Base-by-base conservation (phyloP, 495 filamentous ascomycete genomes). In the Podospora appendiculata region DNA sequence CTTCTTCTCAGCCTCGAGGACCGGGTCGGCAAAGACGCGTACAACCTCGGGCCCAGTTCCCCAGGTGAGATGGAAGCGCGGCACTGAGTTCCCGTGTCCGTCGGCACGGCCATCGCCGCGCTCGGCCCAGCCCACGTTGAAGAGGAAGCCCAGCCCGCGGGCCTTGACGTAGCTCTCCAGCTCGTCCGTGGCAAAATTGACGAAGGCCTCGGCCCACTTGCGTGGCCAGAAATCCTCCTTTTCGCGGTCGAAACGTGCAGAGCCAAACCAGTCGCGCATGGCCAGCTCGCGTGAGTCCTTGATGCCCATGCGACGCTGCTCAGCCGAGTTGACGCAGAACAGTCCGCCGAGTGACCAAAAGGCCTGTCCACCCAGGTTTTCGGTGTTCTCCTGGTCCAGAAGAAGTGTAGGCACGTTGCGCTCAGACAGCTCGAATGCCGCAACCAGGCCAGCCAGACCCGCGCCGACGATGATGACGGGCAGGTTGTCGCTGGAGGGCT, bases 291-390 rank as follows among this genome's bases (percentile, higher is more conserved):
- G 72, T 45, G 69, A 70, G 60, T 79, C 76, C 44, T 61, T 60
- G 61, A 79, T 74, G 47, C 76, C 76, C 60, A 75, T 58, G 41
- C 72, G 71, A 10, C 76, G 68, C 60, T 79, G 76, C 56, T 65
- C 59, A 40, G 73, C 51, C 16, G 70, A 74, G 61, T 78, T 48
- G 54, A 78, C 75, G 57, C 67, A 68, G 68, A 79, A 79, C 36
- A 79, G 52, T 9, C 76, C 76, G 50, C 76, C 76, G 6, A 79
- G 66, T 16, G 76, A 79, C 76, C 76, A 79, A 58, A 78, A 78
- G 18, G 76, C 76, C 57, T 79, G 76, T 6, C 75, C 76, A 48
- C 76, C 76, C 7, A 79, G 60, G 47, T 64, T 73, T 50, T 64
- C 58, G 40, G 60, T 59, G 46, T 69, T 71, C 56, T 79, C 76